Conservation (phyloP, 768 basidiomycete species). For the Crucibulum laeve region DNA sequence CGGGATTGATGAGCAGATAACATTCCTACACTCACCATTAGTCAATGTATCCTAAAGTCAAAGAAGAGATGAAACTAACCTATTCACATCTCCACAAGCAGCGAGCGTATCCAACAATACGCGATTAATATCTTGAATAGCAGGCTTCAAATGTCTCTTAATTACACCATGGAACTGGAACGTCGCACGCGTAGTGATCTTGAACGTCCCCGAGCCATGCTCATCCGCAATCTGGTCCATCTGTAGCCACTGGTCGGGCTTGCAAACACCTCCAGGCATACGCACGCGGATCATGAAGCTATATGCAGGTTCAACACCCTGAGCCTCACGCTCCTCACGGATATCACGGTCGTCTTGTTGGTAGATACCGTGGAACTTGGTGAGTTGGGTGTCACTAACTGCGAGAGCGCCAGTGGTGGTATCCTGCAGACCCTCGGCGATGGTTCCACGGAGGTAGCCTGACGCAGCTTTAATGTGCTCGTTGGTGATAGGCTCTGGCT, state of each 20-base stretch:
- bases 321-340: conserved; percentile 89
- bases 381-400: conserved; percentile 87
- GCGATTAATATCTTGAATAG: conserved; percentile 94
- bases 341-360: conserved; percentile 99
- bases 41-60: background rate
- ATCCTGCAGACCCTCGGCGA: conserved; percentile 87
- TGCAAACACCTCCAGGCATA: conserved; percentile 94
- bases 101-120: conserved; percentile 91
- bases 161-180: conserved; percentile 99
- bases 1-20: conserved; percentile 89
- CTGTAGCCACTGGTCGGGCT: conserved; percentile 86
- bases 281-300: conserved; percentile 98
- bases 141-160: conserved; percentile 92
- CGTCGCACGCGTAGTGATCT: conserved; percentile 95
- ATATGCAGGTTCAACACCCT: conserved; percentile 93
- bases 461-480: conserved; percentile 99
- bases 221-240: conserved; percentile 97
- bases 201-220: conserved; percentile 90
- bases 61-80: conserved; percentile 37
- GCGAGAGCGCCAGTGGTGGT: conserved; percentile 86
- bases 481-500: conserved; percentile 97
- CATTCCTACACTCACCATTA: conserved; percentile 52
- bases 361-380: conserved; percentile 97
- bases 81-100: conserved; percentile 97
- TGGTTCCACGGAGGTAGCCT: conserved; percentile 91